Evolutionary conservation across 2,329 filamentous ascomycete genomes (phyloP), one percentile per base, ranked within the genome.

Genomic region (Nannizziopsis barbatae): DNA sequence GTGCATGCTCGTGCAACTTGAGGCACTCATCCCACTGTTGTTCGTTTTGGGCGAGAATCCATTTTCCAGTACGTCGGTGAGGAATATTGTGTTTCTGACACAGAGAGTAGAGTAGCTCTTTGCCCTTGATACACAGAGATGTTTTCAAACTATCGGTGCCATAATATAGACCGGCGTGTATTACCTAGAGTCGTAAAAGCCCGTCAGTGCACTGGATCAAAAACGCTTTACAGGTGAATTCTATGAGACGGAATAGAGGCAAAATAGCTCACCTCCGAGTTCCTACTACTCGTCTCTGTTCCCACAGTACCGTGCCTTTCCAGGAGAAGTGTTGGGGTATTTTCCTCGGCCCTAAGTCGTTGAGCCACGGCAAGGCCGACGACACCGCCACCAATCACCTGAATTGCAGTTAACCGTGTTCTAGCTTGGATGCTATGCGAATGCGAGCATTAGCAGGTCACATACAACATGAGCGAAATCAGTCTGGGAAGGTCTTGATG

Each of bases 101-200:
- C 37, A 94, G 77, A 3, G 72, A 74, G 67, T 98, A 98, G 51
- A 96, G 72, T 63, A 87, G 72, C 30, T 81, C 63, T 57, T 82
- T 82, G 51, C 92, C 92, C 30, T 73, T 71, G 54, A 95, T 73
- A 68, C 92, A 98, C 10, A 98, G 77, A 12, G 70, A 69, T 1
- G 89, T 87, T 69, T 98, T 98, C 46, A 95, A 77, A 1, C 81
- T 83, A 36, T 70, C 66, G 5, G 73, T 63, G 12, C 84, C 86
- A 66, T 95, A 95, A 75, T 95, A 96, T 54, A 96, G 76, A 11
- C 92, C 92, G 1, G 86, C 92, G 65, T 98, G 92, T 58, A 98
- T 93, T 48, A 96, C 90, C 77, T 80, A 51, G 14, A 17, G 10
- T 15, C 10, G 12, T 8, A n/a, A n/a, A 15, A 33, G 33, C 2